Evolutionary conservation across 208 protist genomes (phyloP), one percentile per base, ranked within the genome.

Genomic region (Acanthamoeba healyi): DNA sequence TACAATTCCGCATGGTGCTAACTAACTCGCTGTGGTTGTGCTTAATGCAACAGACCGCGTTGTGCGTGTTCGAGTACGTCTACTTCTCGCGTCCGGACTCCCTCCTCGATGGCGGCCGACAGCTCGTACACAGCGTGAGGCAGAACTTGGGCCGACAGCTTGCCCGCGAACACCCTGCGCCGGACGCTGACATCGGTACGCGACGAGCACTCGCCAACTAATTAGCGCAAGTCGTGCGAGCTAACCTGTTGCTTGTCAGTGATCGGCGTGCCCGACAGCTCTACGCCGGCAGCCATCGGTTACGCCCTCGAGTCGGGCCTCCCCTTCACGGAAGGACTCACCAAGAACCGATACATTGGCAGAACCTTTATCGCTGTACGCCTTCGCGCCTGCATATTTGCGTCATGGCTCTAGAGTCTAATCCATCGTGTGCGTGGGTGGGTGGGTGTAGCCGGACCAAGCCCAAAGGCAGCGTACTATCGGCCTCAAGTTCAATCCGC

Each of bases 21-120:
- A 38, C 72, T 44, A 54, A 10, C 24, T 26, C 49, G 19, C 7
- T 24, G 26, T 2, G n/a, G n/a, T n/a, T n/a, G n/a, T n/a, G n/a
- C n/a, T n/a, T n/a, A n/a, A n/a, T n/a, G n/a, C n/a, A n/a, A 56
- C 42, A 92, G 29, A 34, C 58, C 22, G 82, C 94, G 15, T 58
- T 94, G 9, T 98, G 97, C 88, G 86, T 98, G 12, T 98, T 98
- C 94, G 97, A 98, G 95, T 97, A 98, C 82, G 96, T 98, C n/a
- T 98, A 98, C 95, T 97, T 98, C 77, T 95, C 96, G 29, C 96
- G 97, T 29, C 97, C 97, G 46, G 96, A 98, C 81, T 97, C 96
- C 15, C n/a, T 96, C 6, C 72, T 97, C 51, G 96, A 97, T 36
- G 40, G 70, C 26, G 96, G 95, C 58, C 40, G 94, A 51, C 89